These are phyloP conservation scores for Wickerhamomyces mucosus DNA, from an alignment of 805 yeast genomes.

Conservation along the genomic window DNA sequence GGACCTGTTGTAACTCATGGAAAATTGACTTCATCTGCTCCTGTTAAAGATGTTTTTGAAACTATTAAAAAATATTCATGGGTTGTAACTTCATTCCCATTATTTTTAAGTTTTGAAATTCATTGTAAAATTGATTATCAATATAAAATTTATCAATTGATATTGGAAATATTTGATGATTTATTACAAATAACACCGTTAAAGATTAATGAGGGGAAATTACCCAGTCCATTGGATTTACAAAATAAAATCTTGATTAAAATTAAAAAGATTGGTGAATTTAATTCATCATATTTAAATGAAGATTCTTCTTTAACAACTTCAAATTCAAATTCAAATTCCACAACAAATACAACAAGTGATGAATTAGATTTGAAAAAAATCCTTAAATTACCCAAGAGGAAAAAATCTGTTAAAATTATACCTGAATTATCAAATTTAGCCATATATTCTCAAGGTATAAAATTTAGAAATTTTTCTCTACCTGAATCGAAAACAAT, in stretches of 20 bases:
- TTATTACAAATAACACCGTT: constrained; percentile 25
- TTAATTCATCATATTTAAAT: constrained; percentile 14
- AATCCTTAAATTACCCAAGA: constrained; percentile 2
- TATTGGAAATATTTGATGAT: constrained; percentile 53
- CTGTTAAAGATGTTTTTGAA: constrained; percentile 57
- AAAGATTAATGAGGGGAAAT: constrained; percentile 22
- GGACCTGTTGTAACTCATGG: constrained; percentile 94
- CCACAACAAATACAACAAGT: constrained; percentile 24
- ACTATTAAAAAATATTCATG: constrained; percentile 81
- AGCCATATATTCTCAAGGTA: constrained; percentile 58
- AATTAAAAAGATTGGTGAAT: constrained; percentile 39
- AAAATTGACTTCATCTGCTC: constrained; percentile 68
- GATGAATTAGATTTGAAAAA: constrained; percentile 21
- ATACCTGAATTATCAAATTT: constrained; percentile 41
- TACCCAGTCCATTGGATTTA: constrained; percentile 71
- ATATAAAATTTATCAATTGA: constrained; percentile 37
- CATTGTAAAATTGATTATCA: constrained; percentile 71
- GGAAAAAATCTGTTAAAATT: constrained; percentile 17
- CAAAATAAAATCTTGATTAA: constrained; percentile 69
- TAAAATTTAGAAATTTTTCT: constrained; percentile 73
- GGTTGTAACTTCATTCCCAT: constrained; percentile 76
- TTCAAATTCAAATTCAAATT: constrained; percentile 20
- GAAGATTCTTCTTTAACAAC: constrained; percentile 12
- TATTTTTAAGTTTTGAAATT: constrained; percentile 78
- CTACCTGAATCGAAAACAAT: constrained; percentile 73